Percentiles rank a stretch among this genome's conserved stretches.
Evolutionary conservation across 208 protist genomes (phyloP).

Genomic region (Trypanosoma cruzi): DNA sequence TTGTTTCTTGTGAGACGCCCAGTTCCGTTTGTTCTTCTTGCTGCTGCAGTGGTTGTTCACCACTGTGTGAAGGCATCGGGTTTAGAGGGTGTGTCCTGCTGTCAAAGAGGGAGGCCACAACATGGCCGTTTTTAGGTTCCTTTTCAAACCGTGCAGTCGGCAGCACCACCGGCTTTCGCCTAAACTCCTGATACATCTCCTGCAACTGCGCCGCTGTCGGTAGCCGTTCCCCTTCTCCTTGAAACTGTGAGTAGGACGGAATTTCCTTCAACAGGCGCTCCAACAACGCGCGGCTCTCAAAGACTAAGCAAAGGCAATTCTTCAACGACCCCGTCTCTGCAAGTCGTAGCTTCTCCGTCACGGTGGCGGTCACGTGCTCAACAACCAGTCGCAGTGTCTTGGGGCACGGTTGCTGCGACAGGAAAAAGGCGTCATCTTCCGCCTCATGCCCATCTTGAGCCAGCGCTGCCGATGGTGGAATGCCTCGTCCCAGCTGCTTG

Average conservation of each 20-base stretch:
- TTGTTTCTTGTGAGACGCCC: constrained; percentile 21
- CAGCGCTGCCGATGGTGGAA: background rate
- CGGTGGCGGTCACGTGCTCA: constrained; percentile 54
- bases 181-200: constrained; percentile 73
- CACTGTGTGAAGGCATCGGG: background rate
- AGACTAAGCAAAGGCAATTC: constrained; percentile 76
- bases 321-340: constrained; percentile 73
- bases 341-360: constrained; percentile 68
- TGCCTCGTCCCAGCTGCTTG: background rate
- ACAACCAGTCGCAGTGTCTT: constrained; percentile 82
- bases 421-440: constrained; percentile 50
- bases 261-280: constrained; percentile 88
- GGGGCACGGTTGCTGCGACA: constrained; percentile 78
- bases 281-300: constrained; percentile 80
- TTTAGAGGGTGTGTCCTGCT: background rate
- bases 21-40: background rate
- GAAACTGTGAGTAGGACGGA: constrained; percentile 63
- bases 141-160: constrained; percentile 56
- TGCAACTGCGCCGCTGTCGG: constrained; percentile 38
- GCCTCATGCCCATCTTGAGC: background rate
- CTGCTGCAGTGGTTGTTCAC: background rate
- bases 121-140: constrained; percentile 51
- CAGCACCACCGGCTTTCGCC: constrained; percentile 63
- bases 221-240: constrained; percentile 33
- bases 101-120: constrained; percentile 35